Conservation (phyloP, 2,329 filamentous ascomycete genomes). For the Clonostachys rhizophaga region DNA sequence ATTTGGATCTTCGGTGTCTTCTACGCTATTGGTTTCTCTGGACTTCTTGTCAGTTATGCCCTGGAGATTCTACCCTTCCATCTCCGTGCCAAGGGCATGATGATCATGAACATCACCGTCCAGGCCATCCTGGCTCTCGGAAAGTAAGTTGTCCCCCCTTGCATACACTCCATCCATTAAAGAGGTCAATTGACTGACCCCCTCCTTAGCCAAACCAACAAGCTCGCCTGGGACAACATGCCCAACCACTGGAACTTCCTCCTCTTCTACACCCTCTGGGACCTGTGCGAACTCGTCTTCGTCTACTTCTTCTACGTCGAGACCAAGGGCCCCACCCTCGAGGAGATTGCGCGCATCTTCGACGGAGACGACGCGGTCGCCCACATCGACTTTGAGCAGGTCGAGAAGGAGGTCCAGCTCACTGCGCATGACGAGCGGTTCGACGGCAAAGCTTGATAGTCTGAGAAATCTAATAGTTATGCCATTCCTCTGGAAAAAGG, state of each 20-base stretch:
- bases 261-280: conserved; percentile 62
- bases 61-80: conserved; percentile 56
- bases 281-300: conserved; percentile 54
- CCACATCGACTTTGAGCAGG: conserved; percentile 47
- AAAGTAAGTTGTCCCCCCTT: conserved; percentile 36
- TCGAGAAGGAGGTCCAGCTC: conserved; percentile 43
- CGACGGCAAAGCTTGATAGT: conserved; percentile 1
- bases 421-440: conserved; percentile 13
- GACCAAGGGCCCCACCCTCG: conserved; percentile 59
- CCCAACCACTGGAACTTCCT: conserved; percentile 61
- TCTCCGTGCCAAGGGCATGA: conserved; percentile 54
- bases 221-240: conserved; percentile 55
- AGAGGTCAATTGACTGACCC: neutral
- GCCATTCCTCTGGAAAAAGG: too few relatives aligned
- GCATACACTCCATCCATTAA: neutral
- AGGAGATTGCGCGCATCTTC: conserved; percentile 64
- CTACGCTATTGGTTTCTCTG: conserved; percentile 56
- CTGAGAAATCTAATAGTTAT: too few relatives aligned
- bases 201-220: conserved; percentile 51
- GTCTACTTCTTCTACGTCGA: conserved; percentile 66
- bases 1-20: conserved; percentile 56
- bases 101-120: conserved; percentile 61
- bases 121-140: conserved; percentile 58
- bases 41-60: conserved; percentile 51
- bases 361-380: conserved; percentile 58